These are phyloP conservation scores for Arthrinium phaeospermum DNA, from an alignment of 2,329 filamentous ascomycete genomes.

Conservation along the genomic window DNA sequence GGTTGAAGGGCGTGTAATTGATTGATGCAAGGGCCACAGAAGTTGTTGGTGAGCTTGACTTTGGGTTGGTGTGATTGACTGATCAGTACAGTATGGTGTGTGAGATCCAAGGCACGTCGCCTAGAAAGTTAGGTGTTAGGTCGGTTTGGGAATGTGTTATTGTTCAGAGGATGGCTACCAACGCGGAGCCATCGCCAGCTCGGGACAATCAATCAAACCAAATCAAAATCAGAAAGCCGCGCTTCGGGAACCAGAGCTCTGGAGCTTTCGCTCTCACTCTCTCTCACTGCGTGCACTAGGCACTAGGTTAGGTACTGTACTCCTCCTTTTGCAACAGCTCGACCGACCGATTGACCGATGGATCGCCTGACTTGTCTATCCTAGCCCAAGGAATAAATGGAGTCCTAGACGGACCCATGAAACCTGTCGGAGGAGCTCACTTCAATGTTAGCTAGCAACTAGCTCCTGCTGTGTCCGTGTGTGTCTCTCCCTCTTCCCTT, in stretches of 20 bases:
- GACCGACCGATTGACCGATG: background rate
- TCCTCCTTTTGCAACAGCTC: background rate
- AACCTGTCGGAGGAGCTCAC: background rate
- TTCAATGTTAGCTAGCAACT: background rate
- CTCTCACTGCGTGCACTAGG: background rate
- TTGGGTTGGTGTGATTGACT: background rate
- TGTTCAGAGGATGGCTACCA: background rate
- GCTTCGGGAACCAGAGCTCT: background rate
- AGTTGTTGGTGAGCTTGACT: background rate
- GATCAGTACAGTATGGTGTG: background rate
- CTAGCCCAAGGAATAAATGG: conserved; percentile 9
- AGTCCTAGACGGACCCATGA: background rate
- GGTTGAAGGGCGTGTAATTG: background rate
- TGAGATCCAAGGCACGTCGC: conserved; percentile 4
- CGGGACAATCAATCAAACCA: background rate
- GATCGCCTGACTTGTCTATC: background rate
- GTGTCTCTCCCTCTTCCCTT: background rate
- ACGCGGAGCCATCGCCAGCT: background rate
- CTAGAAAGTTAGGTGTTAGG: background rate
- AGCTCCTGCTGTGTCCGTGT: background rate
- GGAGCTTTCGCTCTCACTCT: background rate
- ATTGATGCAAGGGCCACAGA: conserved; percentile 4
- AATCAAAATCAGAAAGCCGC: conserved; percentile 2
- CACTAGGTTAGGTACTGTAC: background rate
- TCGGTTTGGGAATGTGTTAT: conserved; percentile 3